Evolutionary conservation across 148 eudicot species (phyloP).

Genomic region (Beta vulgaris): DNA sequence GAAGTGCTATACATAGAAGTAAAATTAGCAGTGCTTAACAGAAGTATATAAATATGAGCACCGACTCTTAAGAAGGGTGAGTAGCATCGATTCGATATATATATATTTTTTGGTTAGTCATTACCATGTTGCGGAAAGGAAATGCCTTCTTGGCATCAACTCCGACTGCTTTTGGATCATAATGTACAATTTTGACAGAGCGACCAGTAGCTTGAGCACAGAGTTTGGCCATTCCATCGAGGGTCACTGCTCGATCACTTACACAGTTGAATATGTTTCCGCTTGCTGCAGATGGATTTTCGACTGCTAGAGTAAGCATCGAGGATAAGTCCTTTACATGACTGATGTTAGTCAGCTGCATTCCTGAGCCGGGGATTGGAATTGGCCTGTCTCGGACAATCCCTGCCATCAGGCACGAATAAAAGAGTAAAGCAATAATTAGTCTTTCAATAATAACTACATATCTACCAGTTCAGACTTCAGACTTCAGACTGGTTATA

Average conservation of each 20-base stretch:
- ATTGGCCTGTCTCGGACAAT: conserved; percentile 82
- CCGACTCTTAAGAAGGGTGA: no score
- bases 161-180: conserved; percentile 85
- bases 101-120: no score
- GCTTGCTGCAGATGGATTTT: conserved; percentile 67
- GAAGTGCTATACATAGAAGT: conserved; percentile 81
- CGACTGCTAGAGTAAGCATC: conserved; percentile 81
- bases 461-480: background rate
- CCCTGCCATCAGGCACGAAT: conserved; percentile 41
- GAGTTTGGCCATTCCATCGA: conserved; percentile 84
- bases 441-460: background rate
- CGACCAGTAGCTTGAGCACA: conserved; percentile 85
- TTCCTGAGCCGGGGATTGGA: conserved; percentile 90
- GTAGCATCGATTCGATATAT: no score
- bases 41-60: no score
- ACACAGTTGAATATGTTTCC: conserved; percentile 87
- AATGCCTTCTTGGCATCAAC: conserved; percentile 93
- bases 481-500: no score
- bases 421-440: background rate
- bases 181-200: conserved; percentile 76
- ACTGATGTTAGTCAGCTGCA: conserved; percentile 84
- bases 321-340: conserved; percentile 89
- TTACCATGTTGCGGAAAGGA: conserved; percentile 93
- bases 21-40: conserved; percentile 22
- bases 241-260: conserved; percentile 89